Conservation (phyloP, 306 rosid genomes). For the Crotalaria pallida region DNA sequence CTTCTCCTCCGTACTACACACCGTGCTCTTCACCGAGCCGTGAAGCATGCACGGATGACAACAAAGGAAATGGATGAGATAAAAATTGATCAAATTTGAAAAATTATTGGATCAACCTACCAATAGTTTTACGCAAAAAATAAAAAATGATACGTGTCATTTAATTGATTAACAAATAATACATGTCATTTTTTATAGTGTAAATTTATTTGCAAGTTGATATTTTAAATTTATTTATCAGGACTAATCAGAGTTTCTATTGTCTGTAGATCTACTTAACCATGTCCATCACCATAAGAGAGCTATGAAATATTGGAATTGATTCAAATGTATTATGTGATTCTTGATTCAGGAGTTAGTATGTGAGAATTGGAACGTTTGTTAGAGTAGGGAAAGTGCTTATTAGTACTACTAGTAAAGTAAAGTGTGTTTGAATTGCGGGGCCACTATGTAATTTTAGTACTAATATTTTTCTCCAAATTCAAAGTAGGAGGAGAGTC, state of each 20-base stretch:
- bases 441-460: background rate
- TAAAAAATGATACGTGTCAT: too few relatives aligned
- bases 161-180: too few relatives aligned
- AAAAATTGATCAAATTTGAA: too few relatives aligned
- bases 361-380: background rate
- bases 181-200: too few relatives aligned
- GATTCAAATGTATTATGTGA: background rate
- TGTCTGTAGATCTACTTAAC: too few relatives aligned
- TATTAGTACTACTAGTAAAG: background rate
- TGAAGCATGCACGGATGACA: background rate
- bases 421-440: background rate
- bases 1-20: conserved; percentile 37
- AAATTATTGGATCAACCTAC: too few relatives aligned
- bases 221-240: too few relatives aligned
- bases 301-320: background rate
- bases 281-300: too few relatives aligned
- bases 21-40: conserved; percentile 36
- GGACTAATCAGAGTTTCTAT: too few relatives aligned
- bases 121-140: too few relatives aligned
- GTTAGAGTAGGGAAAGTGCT: background rate
- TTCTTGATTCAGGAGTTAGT: background rate
- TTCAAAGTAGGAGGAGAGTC: background rate
- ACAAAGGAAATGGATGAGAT: background rate
- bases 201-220: too few relatives aligned
- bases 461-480: background rate